phyloP scores from a whole-genome alignment of 371 early-diverging fungal genomes.

The Mortierella sp. region DNA sequence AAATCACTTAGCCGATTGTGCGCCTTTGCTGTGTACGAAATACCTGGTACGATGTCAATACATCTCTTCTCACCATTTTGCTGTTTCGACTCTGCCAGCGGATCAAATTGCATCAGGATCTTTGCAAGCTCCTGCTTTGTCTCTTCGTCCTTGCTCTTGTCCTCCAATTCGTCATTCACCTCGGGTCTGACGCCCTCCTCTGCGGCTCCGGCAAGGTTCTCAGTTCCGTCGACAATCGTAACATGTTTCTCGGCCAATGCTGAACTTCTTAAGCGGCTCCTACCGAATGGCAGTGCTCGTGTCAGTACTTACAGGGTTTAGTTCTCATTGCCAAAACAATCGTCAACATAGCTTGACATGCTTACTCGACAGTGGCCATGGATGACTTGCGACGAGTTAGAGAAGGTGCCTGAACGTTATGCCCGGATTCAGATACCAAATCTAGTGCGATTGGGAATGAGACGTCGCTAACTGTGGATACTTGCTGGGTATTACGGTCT shows the following conservation, averaged over 20 bases:
- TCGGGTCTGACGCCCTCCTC: neutral
- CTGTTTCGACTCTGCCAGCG: conserved; percentile 25
- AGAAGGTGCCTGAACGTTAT: neutral
- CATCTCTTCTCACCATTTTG: neutral
- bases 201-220: neutral
- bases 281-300: neutral
- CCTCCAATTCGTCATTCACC: conserved; percentile 1
- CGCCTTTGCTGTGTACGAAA: neutral
- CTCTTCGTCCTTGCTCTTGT: conserved; percentile 15
- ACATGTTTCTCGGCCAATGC: conserved; percentile 44
- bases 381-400: conserved; percentile 50
- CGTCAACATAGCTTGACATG: neutral
- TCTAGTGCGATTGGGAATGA: neutral
- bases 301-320: neutral
- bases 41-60: too few species aligned
- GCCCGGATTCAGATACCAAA: neutral
- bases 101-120: conserved; percentile 52
- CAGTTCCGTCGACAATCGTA: conserved; percentile 27
- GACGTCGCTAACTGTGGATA: neutral
- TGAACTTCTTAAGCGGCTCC: conserved; percentile 24
- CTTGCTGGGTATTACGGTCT: too few species aligned
- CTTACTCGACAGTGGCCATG: conserved; percentile 28
- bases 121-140: conserved; percentile 40
- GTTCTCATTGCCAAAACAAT: neutral
- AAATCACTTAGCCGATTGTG: neutral